These are phyloP conservation scores for Sequoia sempervirens DNA, from an alignment of 75 land plant species.

Conservation along the genomic window DNA sequence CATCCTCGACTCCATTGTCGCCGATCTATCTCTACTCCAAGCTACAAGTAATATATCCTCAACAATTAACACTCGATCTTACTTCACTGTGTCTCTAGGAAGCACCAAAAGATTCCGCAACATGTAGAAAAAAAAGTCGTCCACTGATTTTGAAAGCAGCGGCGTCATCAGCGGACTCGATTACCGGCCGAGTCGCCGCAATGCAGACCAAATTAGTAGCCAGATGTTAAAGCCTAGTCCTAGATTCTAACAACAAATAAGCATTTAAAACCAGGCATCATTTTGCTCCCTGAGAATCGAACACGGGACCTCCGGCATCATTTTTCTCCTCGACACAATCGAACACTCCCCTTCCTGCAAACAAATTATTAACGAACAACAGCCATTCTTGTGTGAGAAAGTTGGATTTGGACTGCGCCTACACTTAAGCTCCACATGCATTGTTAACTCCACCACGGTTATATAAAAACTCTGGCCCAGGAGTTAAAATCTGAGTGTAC, in stretches of 20 bases:
- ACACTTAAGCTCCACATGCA: background rate
- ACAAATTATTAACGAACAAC: background rate
- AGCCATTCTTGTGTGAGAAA: background rate
- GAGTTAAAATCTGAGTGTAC: background rate
- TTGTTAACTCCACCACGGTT: background rate
- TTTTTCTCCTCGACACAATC: background rate
- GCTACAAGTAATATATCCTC: background rate
- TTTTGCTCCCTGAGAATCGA: background rate
- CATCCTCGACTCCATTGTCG: slow-evolving; percentile 75
- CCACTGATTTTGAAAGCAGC: background rate
- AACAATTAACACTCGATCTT: background rate
- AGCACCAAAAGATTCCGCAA: background rate
- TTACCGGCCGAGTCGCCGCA: background rate
- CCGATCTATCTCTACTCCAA: background rate
- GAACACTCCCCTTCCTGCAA: background rate
- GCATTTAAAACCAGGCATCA: background rate
- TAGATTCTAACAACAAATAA: background rate
- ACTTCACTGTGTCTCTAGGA: background rate
- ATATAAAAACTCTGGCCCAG: background rate
- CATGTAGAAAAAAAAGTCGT: background rate
- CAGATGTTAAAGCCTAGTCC: background rate
- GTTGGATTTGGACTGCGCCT: background rate
- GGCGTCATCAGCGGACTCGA: background rate
- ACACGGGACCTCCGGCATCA: background rate
- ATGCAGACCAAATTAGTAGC: background rate